These are phyloP conservation scores for Kazachstania psychrophila DNA, from an alignment of 805 yeast genomes.

Conservation along the genomic window DNA sequence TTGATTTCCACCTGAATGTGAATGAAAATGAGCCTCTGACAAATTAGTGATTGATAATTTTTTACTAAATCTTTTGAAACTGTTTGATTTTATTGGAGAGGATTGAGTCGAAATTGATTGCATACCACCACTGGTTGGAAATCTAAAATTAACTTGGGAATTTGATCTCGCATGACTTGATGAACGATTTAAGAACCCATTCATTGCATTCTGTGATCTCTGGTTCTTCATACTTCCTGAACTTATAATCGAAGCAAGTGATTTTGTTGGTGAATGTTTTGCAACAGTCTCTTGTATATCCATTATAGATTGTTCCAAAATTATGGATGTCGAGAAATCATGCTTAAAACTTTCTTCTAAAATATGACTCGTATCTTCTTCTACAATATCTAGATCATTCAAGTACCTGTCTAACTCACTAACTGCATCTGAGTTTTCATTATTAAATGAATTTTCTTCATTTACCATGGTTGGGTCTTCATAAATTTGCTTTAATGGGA, in stretches of 20 bases:
- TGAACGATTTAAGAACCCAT: constrained; percentile 4
- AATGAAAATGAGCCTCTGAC: constrained; percentile 13
- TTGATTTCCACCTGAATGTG: neutral
- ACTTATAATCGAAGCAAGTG: constrained; percentile 23
- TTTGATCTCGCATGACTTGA: constrained; percentile 14
- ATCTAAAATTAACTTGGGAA: constrained; percentile 13
- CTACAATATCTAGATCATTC: constrained; percentile 11
- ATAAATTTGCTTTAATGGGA: constrained; percentile 10
- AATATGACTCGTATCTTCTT: constrained; percentile 10
- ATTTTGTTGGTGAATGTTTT: constrained; percentile 30
- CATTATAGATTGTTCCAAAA: constrained; percentile 9
- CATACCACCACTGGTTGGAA: neutral
- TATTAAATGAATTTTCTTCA: no score
- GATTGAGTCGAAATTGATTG: constrained; percentile 14
- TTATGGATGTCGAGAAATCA: constrained; percentile 12
- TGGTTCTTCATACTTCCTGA: constrained; percentile 12
- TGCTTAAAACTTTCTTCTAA: constrained; percentile 23
- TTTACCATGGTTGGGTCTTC: neutral
- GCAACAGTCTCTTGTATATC: constrained; percentile 12
- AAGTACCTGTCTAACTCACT: constrained; percentile 24
- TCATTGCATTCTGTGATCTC: constrained; percentile 9
- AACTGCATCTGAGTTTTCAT: constrained; percentile 20
- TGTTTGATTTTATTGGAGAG: constrained; percentile 24
- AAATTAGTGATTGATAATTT: constrained; percentile 27
- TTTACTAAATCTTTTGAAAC: constrained; percentile 23